Percentiles rank a stretch among this genome's conserved stretches.
Evolutionary conservation across 345 rosid species (phyloP).

Genomic region (Hypericum androsaemum): DNA sequence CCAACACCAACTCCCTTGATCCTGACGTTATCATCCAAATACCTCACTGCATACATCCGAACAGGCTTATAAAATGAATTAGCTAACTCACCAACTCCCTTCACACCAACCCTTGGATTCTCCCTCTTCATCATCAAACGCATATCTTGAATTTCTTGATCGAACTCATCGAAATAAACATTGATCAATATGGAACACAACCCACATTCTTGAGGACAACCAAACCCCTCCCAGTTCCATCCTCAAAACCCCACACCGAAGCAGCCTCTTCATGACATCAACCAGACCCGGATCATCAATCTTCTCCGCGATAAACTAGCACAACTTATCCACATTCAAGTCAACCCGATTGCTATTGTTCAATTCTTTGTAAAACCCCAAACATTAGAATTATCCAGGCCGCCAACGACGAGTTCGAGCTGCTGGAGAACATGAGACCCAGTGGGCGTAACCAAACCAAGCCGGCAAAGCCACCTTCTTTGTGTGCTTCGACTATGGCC

Average conservation of each 20-base stretch:
- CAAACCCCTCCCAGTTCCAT: constrained; percentile 56
- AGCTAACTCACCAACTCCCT: constrained; percentile 19
- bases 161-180: constrained; percentile 65
- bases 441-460: background rate
- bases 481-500: constrained; percentile 24
- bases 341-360: constrained; percentile 16
- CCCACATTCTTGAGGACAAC: constrained; percentile 69
- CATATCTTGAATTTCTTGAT: constrained; percentile 53
- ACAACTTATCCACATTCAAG: constrained; percentile 49
- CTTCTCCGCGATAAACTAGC: constrained; percentile 45
- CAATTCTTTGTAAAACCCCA: no score
- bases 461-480: no score
- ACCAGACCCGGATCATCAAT: constrained; percentile 44
- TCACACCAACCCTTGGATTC: constrained; percentile 34
- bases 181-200: constrained; percentile 58
- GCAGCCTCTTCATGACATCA: constrained; percentile 43
- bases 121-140: constrained; percentile 39
- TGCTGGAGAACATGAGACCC: no score
- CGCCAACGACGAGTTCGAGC: no score
- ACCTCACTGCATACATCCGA: constrained; percentile 65
- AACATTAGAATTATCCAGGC: no score
- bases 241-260: constrained; percentile 40
- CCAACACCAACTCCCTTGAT: constrained; percentile 51
- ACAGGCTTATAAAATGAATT: constrained; percentile 55
- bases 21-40: constrained; percentile 78